These are phyloP conservation scores for Xylaria curta DNA, from an alignment of 495 filamentous ascomycete species.

Conservation along the genomic window DNA sequence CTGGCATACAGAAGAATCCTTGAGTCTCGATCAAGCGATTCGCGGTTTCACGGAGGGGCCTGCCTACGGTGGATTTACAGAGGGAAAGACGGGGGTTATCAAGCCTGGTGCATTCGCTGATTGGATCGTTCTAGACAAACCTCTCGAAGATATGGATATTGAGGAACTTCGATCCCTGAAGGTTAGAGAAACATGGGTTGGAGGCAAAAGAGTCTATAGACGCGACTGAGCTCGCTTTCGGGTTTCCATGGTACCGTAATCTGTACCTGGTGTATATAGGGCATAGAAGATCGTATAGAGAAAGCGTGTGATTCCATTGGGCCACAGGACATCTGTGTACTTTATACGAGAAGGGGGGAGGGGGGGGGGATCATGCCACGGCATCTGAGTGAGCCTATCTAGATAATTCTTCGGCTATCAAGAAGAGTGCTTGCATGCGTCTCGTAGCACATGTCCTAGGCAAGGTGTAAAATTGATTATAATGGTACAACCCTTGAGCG, in stretches of 20 bases:
- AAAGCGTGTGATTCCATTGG: background rate
- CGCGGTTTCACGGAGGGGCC: slow-evolving; percentile 59
- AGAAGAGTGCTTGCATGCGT: background rate
- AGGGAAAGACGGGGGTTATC: slow-evolving; percentile 60
- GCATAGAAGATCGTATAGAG: background rate
- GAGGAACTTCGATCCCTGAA: slow-evolving; percentile 55
- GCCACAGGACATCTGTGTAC: background rate
- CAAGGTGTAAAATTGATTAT: background rate
- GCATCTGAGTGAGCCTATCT: background rate
- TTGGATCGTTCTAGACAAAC: slow-evolving; percentile 66
- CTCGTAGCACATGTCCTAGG: background rate
- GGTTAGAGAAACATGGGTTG: slow-evolving; percentile 71
- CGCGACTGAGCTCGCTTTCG: slow-evolving; percentile 38
- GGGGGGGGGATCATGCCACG: too few species aligned
- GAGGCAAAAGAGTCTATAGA: slow-evolving; percentile 52
- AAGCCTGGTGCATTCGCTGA: slow-evolving; percentile 62
- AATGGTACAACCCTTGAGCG: background rate
- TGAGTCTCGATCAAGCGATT: slow-evolving; percentile 61
- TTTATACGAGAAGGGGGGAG: too few species aligned
- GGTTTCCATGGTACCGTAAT: slow-evolving; percentile 9
- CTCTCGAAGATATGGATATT: slow-evolving; percentile 41
- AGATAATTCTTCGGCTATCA: background rate
- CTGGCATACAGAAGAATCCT: slow-evolving; percentile 60
- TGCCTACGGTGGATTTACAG: slow-evolving; percentile 56
- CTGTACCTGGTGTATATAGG: background rate